Evolutionary conservation across 306 rosid genomes (phyloP).

Genomic region (Rosa rugosa): DNA sequence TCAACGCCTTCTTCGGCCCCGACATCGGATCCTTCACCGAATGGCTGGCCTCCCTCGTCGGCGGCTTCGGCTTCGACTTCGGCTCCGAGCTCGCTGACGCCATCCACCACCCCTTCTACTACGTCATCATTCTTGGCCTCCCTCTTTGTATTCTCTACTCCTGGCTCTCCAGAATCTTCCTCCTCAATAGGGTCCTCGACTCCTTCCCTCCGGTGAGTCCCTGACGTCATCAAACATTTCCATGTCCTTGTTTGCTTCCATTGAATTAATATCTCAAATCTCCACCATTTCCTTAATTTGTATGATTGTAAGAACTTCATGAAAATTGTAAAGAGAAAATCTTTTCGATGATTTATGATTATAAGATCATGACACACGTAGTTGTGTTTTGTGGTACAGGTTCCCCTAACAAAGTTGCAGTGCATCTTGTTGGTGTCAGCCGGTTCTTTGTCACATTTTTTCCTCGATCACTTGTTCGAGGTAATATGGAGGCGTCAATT

Average conservation of each 20-base stretch:
- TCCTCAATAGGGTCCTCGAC: slow-evolving; percentile 51
- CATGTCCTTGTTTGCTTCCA: not conserved
- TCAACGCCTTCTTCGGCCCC: slow-evolving; percentile 91
- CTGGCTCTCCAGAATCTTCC: slow-evolving; percentile 47
- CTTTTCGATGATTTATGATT: not conserved
- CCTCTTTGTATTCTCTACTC: slow-evolving; percentile 78
- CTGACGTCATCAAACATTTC: not conserved
- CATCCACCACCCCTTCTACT: slow-evolving; percentile 67
- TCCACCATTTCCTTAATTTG: too few relatives aligned
- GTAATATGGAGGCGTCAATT: slow-evolving; percentile 30
- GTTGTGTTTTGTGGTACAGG: slow-evolving; percentile 39
- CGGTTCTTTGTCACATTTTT: slow-evolving; percentile 85
- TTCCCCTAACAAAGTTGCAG: slow-evolving; percentile 62
- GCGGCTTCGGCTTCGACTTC: slow-evolving; percentile 30
- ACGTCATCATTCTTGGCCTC: slow-evolving; percentile 57
- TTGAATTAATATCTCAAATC: too few relatives aligned
- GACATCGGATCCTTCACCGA: slow-evolving; percentile 88
- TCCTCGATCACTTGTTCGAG: slow-evolving; percentile 87
- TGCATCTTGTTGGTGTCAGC: slow-evolving; percentile 74
- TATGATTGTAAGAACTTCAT: not conserved
- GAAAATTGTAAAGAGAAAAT: not conserved
- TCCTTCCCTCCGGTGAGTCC: slow-evolving; percentile 54
- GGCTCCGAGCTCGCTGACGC: slow-evolving; percentile 50
- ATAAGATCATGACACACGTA: not conserved
- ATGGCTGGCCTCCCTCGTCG: slow-evolving; percentile 60